Evolutionary conservation across 306 rosid genomes (phyloP).

Genomic region (Trifolium repens): DNA sequence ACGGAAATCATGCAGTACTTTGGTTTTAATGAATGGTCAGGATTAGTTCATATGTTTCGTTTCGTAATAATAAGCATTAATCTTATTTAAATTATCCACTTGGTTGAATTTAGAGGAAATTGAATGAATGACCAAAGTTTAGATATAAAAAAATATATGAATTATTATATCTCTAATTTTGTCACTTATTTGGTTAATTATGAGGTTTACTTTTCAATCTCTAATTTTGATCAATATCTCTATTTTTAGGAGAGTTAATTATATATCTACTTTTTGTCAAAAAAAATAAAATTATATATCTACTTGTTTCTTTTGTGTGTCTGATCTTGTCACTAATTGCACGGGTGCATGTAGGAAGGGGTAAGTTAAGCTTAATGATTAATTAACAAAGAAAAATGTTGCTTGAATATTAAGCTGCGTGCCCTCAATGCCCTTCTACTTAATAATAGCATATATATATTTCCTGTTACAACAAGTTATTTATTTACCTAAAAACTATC

Average conservation of each 20-base stretch:
- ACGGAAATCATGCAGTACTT: too few relatives aligned
- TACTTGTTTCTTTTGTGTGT: background rate
- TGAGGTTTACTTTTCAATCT: background rate
- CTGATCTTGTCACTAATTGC: background rate
- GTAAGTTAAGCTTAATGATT: background rate
- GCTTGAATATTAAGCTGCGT: conserved; percentile 59
- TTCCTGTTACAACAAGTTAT: conserved; percentile 19
- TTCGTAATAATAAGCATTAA: too few relatives aligned
- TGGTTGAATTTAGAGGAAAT: background rate
- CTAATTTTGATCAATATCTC: background rate
- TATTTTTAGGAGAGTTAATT: background rate
- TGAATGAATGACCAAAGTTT: background rate
- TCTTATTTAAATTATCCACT: too few relatives aligned
- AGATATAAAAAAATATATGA: background rate
- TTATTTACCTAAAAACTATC: conserved; percentile 39
- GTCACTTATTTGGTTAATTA: background rate
- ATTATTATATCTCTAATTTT: background rate
- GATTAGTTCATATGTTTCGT: accelerated
- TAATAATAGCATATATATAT: background rate
- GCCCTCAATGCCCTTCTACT: conserved; percentile 64
- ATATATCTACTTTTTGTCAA: background rate
- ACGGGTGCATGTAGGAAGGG: background rate
- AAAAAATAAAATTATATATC: background rate
- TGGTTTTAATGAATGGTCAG: too few relatives aligned
- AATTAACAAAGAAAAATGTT: conserved; percentile 16